Conservation (phyloP, 192 early-diverging fungal genomes). For the Backusella morwellensis region DNA sequence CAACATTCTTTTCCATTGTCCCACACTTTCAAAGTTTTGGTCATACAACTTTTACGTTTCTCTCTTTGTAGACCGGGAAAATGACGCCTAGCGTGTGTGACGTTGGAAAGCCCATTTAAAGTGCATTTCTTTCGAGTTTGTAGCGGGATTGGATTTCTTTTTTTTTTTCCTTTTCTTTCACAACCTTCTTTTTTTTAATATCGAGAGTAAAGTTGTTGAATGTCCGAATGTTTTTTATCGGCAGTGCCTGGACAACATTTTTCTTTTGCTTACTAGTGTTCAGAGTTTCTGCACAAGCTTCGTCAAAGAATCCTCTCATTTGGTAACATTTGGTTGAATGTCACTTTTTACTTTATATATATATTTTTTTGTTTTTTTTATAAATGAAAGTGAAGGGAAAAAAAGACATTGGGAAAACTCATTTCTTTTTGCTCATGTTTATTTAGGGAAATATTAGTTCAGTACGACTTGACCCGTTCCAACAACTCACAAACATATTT, state of each 20-base stretch:
- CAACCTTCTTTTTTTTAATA: background rate
- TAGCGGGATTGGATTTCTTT: background rate
- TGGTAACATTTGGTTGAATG: conserved; percentile 9
- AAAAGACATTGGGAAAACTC: background rate
- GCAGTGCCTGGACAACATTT: background rate
- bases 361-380: background rate
- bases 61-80: background rate
- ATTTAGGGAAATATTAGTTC: conserved; percentile 6
- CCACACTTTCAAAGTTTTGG: background rate
- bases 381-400: background rate
- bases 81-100: background rate
- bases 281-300: conserved; percentile 7
- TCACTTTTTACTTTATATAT: background rate
- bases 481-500: conserved; percentile 5
- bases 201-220: background rate
- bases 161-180: background rate
- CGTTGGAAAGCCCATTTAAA: background rate
- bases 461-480: background rate
- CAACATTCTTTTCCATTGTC: background rate
- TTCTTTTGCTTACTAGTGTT: background rate
- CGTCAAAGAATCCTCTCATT: conserved; percentile 2
- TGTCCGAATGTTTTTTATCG: background rate
- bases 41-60: background rate
- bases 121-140: background rate
- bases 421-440: background rate